Percentiles rank a stretch among this genome's conserved stretches.
phyloP scores from a whole-genome alignment of 2,329 filamentous ascomycete species.

The Ceratocystis huliohia region DNA sequence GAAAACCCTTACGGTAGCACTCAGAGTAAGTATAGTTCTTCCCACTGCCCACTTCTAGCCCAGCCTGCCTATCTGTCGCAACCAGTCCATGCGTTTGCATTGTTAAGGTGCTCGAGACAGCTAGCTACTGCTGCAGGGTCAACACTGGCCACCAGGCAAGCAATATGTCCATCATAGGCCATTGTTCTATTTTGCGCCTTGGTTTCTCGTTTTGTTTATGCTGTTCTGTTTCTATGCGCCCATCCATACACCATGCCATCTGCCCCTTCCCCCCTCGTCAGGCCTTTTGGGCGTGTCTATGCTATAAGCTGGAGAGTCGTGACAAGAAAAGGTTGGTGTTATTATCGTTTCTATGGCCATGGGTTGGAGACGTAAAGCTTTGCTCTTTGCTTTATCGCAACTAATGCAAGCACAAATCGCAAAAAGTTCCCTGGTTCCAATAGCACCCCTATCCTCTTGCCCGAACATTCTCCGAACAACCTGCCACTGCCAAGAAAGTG shows the following conservation, averaged over 20 bases:
- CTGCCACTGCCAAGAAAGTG: background rate
- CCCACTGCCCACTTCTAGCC: background rate
- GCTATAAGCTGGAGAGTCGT: too few relatives aligned
- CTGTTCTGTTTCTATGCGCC: background rate
- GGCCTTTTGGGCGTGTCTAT: too few relatives aligned
- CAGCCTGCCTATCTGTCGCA: background rate
- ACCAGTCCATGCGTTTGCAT: background rate
- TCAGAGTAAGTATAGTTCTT: background rate
- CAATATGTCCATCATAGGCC: background rate
- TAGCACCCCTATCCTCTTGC: background rate
- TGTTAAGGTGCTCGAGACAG: background rate
- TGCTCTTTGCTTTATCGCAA: too few relatives aligned
- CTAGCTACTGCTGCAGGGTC: background rate
- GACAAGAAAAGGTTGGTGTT: too few relatives aligned
- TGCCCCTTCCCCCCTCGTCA: too few relatives aligned
- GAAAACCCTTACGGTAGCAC: slow-evolving; percentile 6
- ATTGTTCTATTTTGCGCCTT: background rate
- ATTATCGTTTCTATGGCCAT: too few relatives aligned
- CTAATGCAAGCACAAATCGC: too few relatives aligned
- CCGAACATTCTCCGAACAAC: background rate
- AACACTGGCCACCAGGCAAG: background rate
- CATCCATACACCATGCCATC: too few relatives aligned
- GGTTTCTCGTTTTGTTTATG: background rate
- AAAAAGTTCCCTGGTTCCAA: too few relatives aligned
- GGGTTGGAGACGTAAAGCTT: too few relatives aligned